These are phyloP conservation scores for Paramyrothecium roridum DNA, from an alignment of 2,329 filamentous ascomycete genomes.

Conservation along the genomic window DNA sequence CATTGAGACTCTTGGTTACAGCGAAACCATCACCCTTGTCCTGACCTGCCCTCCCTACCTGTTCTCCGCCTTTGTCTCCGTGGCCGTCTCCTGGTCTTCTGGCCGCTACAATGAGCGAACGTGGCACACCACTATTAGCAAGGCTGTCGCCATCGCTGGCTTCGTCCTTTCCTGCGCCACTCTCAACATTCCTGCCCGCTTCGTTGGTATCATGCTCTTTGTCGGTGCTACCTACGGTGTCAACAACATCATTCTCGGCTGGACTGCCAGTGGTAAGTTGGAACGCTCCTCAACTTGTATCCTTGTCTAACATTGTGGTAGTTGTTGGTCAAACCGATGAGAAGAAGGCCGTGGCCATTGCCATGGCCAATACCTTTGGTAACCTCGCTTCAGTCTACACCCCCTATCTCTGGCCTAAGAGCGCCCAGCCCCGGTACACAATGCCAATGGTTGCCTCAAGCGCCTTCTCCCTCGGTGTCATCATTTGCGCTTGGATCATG, in stretches of 20 bases:
- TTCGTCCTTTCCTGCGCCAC: constrained; percentile 19
- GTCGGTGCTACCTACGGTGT: constrained; percentile 33
- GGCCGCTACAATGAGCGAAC: constrained; percentile 44
- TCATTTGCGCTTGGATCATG: constrained; percentile 32
- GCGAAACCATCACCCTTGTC: constrained; percentile 42
- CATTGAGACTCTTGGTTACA: constrained; percentile 44
- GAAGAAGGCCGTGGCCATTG: constrained; percentile 42
- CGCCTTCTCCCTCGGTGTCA: constrained; percentile 27
- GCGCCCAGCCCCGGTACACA: constrained; percentile 8
- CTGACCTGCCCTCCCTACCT: constrained; percentile 49
- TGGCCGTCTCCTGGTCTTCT: constrained; percentile 29
- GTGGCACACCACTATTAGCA: constrained; percentile 41
- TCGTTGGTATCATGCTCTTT: constrained; percentile 33
- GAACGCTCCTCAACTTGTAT: not conserved
- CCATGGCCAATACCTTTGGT: constrained; percentile 15
- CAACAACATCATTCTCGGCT: constrained; percentile 42
- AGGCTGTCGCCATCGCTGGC: constrained; percentile 29
- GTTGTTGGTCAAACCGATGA: constrained; percentile 41
- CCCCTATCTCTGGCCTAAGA: constrained; percentile 14
- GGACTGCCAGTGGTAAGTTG: constrained; percentile 24
- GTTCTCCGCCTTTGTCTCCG: constrained; percentile 26
- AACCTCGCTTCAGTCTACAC: constrained; percentile 16
- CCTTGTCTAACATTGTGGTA: not conserved
- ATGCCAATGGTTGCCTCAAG: constrained; percentile 15
- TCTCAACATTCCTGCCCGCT: constrained; percentile 12